These are phyloP conservation scores for Ceratocystis cacaofunesta DNA, from an alignment of 2,329 filamentous ascomycete genomes.

Conservation along the genomic window DNA sequence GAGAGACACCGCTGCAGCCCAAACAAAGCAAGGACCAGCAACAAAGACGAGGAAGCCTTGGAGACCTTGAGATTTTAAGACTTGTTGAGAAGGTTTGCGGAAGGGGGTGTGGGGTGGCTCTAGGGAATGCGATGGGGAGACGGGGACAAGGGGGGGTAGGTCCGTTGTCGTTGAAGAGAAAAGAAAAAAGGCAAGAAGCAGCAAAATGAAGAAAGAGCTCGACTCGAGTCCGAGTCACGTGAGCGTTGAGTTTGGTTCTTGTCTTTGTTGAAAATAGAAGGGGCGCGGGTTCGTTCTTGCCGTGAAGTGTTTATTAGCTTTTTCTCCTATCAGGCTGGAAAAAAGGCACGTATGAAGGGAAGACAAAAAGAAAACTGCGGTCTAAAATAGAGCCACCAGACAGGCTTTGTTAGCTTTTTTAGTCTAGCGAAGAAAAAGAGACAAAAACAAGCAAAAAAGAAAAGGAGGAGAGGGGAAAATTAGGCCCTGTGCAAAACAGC, in stretches of 20 bases:
- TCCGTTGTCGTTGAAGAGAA: not conserved
- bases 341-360: not conserved
- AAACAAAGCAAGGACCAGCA: slow-evolving; percentile 12
- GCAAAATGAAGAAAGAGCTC: not conserved
- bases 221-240: not conserved
- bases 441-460: not conserved
- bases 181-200: not conserved
- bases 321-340: not conserved
- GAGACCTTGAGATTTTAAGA: not conserved
- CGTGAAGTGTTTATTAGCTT: not conserved
- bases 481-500: not conserved
- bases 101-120: slow-evolving; percentile 3
- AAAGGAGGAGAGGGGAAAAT: not conserved
- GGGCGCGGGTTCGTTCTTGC: not conserved
- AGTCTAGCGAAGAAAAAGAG: not conserved
- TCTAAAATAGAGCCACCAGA: not conserved
- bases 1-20: slow-evolving; percentile 3
- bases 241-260: not conserved
- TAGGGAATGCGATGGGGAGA: not conserved
- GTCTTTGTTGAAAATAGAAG: not conserved
- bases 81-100: slow-evolving; percentile 5
- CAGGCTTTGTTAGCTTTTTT: not conserved
- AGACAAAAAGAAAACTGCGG: not conserved
- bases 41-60: not conserved
- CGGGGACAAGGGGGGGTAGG: not conserved